Conservation (phyloP, 2,329 filamentous ascomycete species). For the Corniculantispora saksenae region DNA sequence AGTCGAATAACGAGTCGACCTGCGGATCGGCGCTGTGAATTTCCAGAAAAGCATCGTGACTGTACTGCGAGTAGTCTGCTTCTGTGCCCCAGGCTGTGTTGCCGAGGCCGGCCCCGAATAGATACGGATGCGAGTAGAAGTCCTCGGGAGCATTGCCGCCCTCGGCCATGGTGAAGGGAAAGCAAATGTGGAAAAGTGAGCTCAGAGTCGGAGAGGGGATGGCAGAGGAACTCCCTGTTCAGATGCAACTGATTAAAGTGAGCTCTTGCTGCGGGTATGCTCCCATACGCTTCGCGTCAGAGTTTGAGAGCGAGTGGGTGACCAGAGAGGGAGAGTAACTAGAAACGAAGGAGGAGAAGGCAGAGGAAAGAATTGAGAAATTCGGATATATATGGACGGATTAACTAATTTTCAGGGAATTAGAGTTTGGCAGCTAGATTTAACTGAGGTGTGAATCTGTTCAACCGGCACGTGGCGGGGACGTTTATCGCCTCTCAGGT, state of each 20-base stretch:
- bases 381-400: background rate
- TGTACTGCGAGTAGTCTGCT: background rate
- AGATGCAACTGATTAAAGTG: background rate
- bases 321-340: background rate
- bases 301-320: background rate
- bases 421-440: background rate
- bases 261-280: background rate
- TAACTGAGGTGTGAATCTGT: background rate
- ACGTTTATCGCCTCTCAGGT: background rate
- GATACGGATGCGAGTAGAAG: background rate
- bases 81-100: background rate
- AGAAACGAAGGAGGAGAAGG: background rate
- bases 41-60: background rate
- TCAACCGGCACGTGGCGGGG: background rate
- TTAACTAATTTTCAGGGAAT: background rate
- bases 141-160: background rate
- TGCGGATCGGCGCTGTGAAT: background rate
- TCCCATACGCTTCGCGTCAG: background rate
- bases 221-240: background rate
- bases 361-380: background rate
- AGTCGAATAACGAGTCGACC: background rate
- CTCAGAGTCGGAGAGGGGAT: background rate
- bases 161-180: background rate
- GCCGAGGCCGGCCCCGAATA: background rate
- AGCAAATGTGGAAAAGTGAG: background rate